Evolutionary conservation across 192 early-diverging fungal species (phyloP).

Genomic region (Entophlyctis luteolus): DNA sequence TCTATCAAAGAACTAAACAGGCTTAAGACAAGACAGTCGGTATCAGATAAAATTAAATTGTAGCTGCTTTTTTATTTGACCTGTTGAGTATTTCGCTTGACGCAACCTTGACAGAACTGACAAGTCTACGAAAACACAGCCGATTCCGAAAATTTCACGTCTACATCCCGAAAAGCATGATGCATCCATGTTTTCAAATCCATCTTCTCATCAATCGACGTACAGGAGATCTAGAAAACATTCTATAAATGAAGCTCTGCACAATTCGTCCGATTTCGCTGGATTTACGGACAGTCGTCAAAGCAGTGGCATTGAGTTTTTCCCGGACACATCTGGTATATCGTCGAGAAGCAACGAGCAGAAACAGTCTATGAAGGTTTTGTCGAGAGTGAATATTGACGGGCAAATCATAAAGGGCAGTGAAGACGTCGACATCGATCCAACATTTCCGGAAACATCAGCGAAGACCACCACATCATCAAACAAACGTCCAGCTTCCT

Average conservation of each 20-base stretch:
- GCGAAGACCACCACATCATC: not conserved
- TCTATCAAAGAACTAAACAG: constrained; percentile 3
- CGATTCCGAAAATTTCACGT: constrained; percentile 11
- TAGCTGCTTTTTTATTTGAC: not conserved
- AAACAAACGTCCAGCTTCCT: not conserved
- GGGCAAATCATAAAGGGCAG: not conserved
- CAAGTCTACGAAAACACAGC: not conserved
- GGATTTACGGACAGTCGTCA: not conserved
- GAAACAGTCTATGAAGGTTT: not conserved
- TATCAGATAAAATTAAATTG: not conserved
- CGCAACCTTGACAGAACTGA: not conserved
- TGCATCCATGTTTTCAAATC: not conserved
- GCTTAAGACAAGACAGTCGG: not conserved
- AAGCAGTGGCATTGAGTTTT: not conserved
- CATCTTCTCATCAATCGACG: not conserved
- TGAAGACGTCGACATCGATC: not conserved
- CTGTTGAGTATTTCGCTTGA: not conserved
- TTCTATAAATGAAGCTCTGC: not conserved
- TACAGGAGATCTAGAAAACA: not conserved
- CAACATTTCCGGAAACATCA: not conserved
- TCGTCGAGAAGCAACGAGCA: not conserved
- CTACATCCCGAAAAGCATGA: not conserved
- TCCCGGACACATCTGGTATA: not conserved
- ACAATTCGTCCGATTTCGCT: not conserved
- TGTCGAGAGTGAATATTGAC: not conserved